These are phyloP conservation scores for Aspergillus heteromorphus DNA, from an alignment of 495 filamentous ascomycete species.

Conservation along the genomic window DNA sequence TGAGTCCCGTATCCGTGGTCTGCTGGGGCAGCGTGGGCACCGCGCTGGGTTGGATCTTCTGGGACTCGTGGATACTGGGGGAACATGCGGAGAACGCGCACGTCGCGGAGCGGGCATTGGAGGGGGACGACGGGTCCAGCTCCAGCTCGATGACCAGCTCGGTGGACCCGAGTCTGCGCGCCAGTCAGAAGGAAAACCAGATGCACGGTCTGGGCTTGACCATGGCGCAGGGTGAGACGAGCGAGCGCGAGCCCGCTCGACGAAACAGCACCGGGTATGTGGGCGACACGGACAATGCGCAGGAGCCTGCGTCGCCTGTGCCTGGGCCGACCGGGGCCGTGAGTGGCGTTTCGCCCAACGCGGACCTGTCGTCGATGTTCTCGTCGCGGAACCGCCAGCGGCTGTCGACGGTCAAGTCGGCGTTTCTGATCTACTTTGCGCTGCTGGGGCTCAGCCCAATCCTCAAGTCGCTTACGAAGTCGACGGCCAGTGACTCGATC, in stretches of 20 bases:
- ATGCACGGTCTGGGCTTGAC: conserved; percentile 46
- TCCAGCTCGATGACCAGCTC: conserved; percentile 42
- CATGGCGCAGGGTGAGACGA: conserved; percentile 26
- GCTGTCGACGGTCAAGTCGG: conserved; percentile 76
- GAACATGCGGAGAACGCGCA: conserved; percentile 47
- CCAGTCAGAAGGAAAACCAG: conserved; percentile 25
- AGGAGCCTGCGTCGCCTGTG: conserved; percentile 11
- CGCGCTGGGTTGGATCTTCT: conserved; percentile 81
- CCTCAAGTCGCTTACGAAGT: conserved; percentile 86
- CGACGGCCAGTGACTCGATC: conserved; percentile 84
- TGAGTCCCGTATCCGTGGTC: conserved; percentile 82
- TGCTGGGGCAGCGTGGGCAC: conserved; percentile 78
- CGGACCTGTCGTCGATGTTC: conserved; percentile 30
- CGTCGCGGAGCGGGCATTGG: conserved; percentile 29
- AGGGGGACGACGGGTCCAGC: conserved; percentile 42
- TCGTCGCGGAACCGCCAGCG: conserved; percentile 62
- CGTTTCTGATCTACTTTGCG: conserved; percentile 86
- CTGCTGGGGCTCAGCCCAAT: conserved; percentile 89
- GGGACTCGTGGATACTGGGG: conserved; percentile 78
- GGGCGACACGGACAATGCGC: conserved; percentile 15
- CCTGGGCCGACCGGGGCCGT: conserved; percentile 6
- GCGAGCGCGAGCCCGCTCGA: neutral
- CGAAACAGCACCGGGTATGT: conserved; percentile 16
- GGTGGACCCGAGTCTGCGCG: conserved; percentile 22
- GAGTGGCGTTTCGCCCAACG: conserved; percentile 11